Percentiles rank a stretch among this genome's conserved stretches.
Conservation (phyloP, 805 yeast species). For the Pichia nakasei region DNA sequence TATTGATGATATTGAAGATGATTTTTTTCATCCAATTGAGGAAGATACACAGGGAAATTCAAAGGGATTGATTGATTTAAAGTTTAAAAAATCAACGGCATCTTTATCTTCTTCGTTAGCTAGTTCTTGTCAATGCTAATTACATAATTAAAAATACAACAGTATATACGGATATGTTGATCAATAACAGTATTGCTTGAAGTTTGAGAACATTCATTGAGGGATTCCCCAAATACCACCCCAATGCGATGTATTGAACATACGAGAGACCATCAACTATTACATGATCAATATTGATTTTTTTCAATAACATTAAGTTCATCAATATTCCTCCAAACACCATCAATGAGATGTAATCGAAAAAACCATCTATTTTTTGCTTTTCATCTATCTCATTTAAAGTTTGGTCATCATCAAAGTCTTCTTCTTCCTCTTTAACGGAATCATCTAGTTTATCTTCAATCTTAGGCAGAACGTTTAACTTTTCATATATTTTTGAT, state of each 20-base stretch:
- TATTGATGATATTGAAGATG: slow-evolving; percentile 21
- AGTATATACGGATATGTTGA: neutral
- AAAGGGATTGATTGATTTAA: slow-evolving; percentile 17
- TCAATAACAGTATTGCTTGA: neutral
- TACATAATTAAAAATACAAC: too few relatives aligned
- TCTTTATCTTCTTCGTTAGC: slow-evolving; percentile 1
- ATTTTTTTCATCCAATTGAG: slow-evolving; percentile 19
- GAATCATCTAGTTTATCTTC: neutral
- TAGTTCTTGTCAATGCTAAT: slow-evolving; percentile 15
- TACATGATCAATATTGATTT: neutral
- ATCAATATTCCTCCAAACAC: neutral
- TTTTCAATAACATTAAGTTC: neutral
- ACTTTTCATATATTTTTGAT: slow-evolving; percentile 5
- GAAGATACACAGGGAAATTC: slow-evolving; percentile 10
- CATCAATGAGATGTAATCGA: neutral
- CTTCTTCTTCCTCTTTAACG: neutral
- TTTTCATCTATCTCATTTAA: too few relatives aligned
- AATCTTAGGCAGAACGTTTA: neutral
- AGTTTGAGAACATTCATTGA: neutral
- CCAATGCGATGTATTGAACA: neutral
- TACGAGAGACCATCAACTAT: neutral
- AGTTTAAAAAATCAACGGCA: slow-evolving; percentile 8
- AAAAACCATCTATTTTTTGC: too few relatives aligned
- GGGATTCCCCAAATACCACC: neutral
- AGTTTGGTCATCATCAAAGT: neutral